Percentiles rank a stretch among this genome's conserved stretches.
phyloP scores from a whole-genome alignment of 2,329 filamentous ascomycete species.

The Furcasterigmium furcatum region DNA sequence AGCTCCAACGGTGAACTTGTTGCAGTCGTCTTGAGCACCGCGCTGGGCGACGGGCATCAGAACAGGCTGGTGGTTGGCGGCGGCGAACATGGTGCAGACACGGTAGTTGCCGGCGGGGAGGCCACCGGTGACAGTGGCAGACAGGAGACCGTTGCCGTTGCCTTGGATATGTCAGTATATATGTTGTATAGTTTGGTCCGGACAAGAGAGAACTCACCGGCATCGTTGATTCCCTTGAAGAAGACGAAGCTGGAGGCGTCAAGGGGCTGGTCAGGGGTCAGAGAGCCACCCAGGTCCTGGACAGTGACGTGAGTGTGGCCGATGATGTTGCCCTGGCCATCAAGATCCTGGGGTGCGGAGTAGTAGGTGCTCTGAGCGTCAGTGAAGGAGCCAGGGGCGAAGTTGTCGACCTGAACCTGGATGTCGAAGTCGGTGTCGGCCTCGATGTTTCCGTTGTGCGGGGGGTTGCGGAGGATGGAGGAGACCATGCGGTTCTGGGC shows the following conservation, averaged over 20 bases:
- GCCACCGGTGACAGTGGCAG: slow-evolving; percentile 52
- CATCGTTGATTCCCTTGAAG: slow-evolving; percentile 67
- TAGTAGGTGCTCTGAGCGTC: slow-evolving; percentile 60
- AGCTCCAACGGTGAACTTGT: slow-evolving; percentile 15
- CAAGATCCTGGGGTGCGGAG: slow-evolving; percentile 52
- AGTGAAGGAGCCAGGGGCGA: slow-evolving; percentile 57
- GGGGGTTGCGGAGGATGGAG: slow-evolving; percentile 48
- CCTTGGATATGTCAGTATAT: too few species aligned
- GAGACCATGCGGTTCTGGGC: slow-evolving; percentile 54
- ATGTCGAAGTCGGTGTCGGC: slow-evolving; percentile 50
- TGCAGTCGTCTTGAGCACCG: slow-evolving; percentile 63
- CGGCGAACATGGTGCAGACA: slow-evolving; percentile 59
- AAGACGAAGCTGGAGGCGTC: slow-evolving; percentile 54
- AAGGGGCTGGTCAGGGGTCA: slow-evolving; percentile 49
- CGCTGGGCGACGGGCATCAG: slow-evolving; percentile 66
- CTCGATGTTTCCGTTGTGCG: slow-evolving; percentile 44
- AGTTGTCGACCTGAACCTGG: slow-evolving; percentile 47
- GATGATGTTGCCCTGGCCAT: slow-evolving; percentile 45
- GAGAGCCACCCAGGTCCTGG: slow-evolving; percentile 48
- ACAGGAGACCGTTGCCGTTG: slow-evolving; percentile 50
- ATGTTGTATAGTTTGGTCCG: too few species aligned
- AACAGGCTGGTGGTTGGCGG: slow-evolving; percentile 66
- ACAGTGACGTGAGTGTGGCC: slow-evolving; percentile 59
- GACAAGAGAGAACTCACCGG: too few species aligned
- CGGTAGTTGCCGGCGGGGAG: slow-evolving; percentile 62